Evolutionary conservation across 345 rosid species (phyloP), one percentile per base, ranked within the genome.

Genomic region (Euphorbia lathyris): DNA sequence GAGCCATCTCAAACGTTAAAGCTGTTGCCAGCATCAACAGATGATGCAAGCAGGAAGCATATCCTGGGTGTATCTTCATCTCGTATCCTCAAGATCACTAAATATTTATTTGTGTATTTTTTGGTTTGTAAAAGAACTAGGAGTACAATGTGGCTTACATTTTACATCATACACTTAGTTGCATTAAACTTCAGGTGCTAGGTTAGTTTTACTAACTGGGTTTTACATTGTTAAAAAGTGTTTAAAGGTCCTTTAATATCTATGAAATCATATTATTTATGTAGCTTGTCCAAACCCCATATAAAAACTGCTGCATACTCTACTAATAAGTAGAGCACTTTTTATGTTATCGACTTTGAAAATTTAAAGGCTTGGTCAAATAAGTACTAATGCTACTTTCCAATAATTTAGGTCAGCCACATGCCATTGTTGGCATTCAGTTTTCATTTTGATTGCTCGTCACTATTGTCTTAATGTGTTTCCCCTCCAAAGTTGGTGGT

Each of bases 1-100:
- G 88, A 86, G 69, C 69, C 86, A 65, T 81, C 89, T 53, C 97
- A 87, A 76, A 70, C 86, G 58, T 74, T 90, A 72, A 92, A 89
- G 84, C 70, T 89, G 69, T 77, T 96, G 82, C 84, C 92, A 12
- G 81, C 91, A 67, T 79, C 98, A 52, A 61, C 83, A 2, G 98
- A 96, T 79, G 98, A 96, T 72, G 72, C 87, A 40, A 78, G 84
- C 62, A 92, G 89, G 85, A 92, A 85, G 79, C 87, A 81, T 43
- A 71, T 76, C 72, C 83, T 92, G 57, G 91, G 96, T 65, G 75
- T 75, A 76, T 77, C 86, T 73, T 78, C 88, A 40, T 83, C 93
- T 40, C 79, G 99, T 95, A 95, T 95, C 99, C 98, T 86, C 78
- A 42, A 50, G 12, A 47, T 69, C 63, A 26, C 30, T 19, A 19